Evolutionary conservation across 768 basidiomycete species (phyloP).

Genomic region (Termitomyces sp.): DNA sequence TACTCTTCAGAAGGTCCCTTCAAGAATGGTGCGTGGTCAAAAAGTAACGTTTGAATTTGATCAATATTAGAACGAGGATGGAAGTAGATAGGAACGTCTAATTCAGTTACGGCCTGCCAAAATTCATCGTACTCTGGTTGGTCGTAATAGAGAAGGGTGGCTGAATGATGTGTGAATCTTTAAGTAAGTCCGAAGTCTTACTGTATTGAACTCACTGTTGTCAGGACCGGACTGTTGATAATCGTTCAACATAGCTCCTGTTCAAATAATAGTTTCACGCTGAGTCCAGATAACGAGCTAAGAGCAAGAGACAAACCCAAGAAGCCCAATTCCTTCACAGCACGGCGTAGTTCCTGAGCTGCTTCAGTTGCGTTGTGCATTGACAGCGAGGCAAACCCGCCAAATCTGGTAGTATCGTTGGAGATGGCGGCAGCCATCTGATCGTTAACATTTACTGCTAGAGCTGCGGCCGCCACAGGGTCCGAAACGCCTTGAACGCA

Average conservation of each 20-base stretch:
- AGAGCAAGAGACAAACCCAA: constrained; percentile 19
- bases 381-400: constrained; percentile 36
- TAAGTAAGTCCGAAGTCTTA: too few relatives aligned
- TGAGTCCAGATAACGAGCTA: neutral
- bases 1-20: constrained; percentile 32
- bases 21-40: constrained; percentile 29
- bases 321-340: constrained; percentile 37
- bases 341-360: constrained; percentile 34
- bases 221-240: constrained; percentile 40
- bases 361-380: constrained; percentile 44
- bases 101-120: constrained; percentile 32
- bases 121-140: constrained; percentile 35
- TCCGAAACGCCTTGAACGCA: constrained; percentile 37
- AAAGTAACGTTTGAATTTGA: constrained; percentile 21
- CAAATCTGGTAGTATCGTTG: constrained; percentile 37
- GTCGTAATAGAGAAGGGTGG: constrained; percentile 33
- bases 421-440: constrained; percentile 31
- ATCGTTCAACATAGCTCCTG: constrained; percentile 38
- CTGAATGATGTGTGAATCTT: constrained; percentile 13
- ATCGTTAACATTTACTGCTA: constrained; percentile 34
- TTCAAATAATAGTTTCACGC: neutral
- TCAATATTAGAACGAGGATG: constrained; percentile 31
- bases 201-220: constrained; percentile 21
- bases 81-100: constrained; percentile 37
- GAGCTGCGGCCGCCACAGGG: constrained; percentile 24